These are phyloP conservation scores for Olyra latifolia DNA, from an alignment of 176 grass and related monocot genomes.

Conservation along the genomic window DNA sequence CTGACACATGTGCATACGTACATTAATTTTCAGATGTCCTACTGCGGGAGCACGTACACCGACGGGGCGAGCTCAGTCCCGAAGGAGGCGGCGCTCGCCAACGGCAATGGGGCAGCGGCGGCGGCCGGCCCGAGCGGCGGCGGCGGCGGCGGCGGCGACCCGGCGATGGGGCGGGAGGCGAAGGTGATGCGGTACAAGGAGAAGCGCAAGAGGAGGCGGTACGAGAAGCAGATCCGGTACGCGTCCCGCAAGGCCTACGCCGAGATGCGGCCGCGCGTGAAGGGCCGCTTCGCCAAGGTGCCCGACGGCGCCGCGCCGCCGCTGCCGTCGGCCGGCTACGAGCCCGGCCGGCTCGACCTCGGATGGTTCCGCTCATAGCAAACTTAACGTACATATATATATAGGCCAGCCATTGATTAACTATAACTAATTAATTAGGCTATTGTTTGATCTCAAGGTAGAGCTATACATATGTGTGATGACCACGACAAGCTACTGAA, in stretches of 20 bases:
- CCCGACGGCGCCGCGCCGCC: conserved; percentile 40
- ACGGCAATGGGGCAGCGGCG: not conserved
- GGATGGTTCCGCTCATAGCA: conserved; percentile 60
- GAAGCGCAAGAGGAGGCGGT: conserved; percentile 82
- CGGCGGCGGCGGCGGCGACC: not conserved
- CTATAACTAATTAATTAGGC: conserved; percentile 25
- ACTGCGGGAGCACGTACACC: conserved; percentile 42
- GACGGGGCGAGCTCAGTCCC: conserved; percentile 35
- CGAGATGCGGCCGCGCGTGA: conserved; percentile 83
- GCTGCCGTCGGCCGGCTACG: conserved; percentile 32
- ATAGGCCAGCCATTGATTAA: not conserved
- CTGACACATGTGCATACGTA: not conserved
- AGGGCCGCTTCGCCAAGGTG: conserved; percentile 91
- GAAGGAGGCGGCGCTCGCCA: not conserved
- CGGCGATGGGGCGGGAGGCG: conserved; percentile 59
- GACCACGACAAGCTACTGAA: too few species aligned
- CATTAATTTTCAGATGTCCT: conserved; percentile 42
- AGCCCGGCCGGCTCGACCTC: conserved; percentile 52
- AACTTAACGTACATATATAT: not conserved
- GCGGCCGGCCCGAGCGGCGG: not conserved
- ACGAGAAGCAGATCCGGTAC: conserved; percentile 92
- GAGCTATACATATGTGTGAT: too few species aligned
- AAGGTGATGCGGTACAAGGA: conserved; percentile 91
- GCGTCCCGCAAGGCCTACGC: conserved; percentile 94
- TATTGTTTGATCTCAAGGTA: conserved; percentile 3